A percentile compares a stretch with the other conserved stretches of the same genome.
phyloP scores from a whole-genome alignment of 371 early-diverging fungal species.

The Rhizomucor miehei region DNA sequence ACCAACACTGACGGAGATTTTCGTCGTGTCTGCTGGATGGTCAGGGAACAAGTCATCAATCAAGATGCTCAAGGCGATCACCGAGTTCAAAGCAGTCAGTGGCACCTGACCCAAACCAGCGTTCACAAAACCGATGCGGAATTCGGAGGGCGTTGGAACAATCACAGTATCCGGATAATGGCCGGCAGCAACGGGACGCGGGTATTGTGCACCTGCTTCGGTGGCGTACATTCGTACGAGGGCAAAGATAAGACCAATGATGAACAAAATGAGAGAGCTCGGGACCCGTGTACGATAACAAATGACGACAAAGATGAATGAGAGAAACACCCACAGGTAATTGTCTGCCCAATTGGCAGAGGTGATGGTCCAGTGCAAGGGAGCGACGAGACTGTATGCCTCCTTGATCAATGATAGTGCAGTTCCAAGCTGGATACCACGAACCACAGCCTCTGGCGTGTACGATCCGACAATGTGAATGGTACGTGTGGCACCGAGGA shows the following conservation, averaged over 20 bases:
- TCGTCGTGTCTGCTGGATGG: constrained; percentile 51
- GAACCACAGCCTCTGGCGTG: constrained; percentile 77
- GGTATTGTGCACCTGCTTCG: constrained; percentile 11
- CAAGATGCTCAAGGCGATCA: constrained; percentile 75
- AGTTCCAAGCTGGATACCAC: constrained; percentile 89
- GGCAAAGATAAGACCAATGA: constrained; percentile 73
- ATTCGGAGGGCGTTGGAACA: constrained; percentile 65
- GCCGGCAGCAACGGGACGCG: constrained; percentile 52
- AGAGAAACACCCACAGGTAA: constrained; percentile 65
- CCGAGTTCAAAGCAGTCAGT: constrained; percentile 83
- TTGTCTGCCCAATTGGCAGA: constrained; percentile 71
- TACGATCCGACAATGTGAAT: constrained; percentile 67
- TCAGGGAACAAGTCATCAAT: constrained; percentile 84
- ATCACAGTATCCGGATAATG: constrained; percentile 55
- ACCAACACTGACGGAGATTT: constrained; percentile 73
- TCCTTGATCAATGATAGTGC: constrained; percentile 74
- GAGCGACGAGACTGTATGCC: constrained; percentile 59
- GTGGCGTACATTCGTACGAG: constrained; percentile 49
- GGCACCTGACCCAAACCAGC: constrained; percentile 91
- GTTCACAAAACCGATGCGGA: constrained; percentile 67
- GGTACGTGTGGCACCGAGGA: constrained; percentile 72
- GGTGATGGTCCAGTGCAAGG: constrained; percentile 27
- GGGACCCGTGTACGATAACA: constrained; percentile 71
- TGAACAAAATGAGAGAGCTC: constrained; percentile 72
- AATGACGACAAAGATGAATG: constrained; percentile 65